Percentiles rank a stretch among this genome's conserved stretches.
Conservation (phyloP, 2,329 filamentous ascomycete species). For the Aphanocladium album region DNA sequence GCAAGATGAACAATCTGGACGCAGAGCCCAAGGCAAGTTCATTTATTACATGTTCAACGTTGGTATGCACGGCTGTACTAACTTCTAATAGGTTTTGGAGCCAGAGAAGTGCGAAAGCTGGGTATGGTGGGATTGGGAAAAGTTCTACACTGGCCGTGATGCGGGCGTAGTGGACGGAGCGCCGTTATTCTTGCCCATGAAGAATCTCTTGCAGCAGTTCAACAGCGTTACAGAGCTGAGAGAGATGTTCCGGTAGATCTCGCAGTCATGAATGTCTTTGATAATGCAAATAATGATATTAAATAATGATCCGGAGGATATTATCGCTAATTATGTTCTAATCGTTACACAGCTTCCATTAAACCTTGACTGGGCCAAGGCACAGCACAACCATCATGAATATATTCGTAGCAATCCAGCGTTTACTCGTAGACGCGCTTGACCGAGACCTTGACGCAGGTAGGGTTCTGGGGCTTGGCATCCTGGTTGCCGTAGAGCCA, state of each 20-base stretch:
- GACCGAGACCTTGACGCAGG: conserved; percentile 12
- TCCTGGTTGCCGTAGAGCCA: conserved; percentile 9
- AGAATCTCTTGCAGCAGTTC: conserved; percentile 25
- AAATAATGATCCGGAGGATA: not conserved
- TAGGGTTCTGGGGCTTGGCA: conserved; percentile 11
- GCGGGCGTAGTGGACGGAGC: conserved; percentile 16
- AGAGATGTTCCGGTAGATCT: not conserved
- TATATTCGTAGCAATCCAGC: not conserved
- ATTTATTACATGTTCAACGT: not conserved
- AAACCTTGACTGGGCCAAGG: not conserved
- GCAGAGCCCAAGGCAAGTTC: conserved; percentile 48
- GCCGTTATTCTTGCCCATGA: conserved; percentile 29
- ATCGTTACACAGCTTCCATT: conserved; percentile 1
- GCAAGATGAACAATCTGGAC: conserved; percentile 40
- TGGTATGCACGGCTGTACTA: not conserved
- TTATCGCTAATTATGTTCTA: conserved; percentile 3
- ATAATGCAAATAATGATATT: not conserved
- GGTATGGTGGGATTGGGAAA: conserved; percentile 43
- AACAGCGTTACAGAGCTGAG: conserved; percentile 18
- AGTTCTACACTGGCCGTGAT: conserved; percentile 31
- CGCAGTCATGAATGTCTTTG: not conserved
- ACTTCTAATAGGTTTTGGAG: conserved; percentile 33
- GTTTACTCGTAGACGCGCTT: conserved; percentile 8
- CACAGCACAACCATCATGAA: not conserved
- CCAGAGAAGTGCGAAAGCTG: conserved; percentile 48